Conservation (phyloP, 176 grass and related monocot species). For the Ensete glaucum region DNA sequence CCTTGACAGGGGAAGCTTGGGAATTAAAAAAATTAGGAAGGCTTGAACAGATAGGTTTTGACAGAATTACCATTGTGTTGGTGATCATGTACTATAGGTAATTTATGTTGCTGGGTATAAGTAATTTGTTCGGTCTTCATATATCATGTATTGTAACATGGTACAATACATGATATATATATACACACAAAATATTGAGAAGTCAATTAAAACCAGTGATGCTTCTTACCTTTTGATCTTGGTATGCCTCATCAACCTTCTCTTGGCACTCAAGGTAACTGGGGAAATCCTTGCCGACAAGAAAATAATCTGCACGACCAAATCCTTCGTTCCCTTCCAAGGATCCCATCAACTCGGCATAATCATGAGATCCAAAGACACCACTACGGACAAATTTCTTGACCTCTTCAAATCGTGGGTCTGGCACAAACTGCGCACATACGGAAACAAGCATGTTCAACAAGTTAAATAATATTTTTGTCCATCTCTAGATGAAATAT, state of each 20-base stretch:
- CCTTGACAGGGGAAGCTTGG: too few species aligned
- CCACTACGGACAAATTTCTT: constrained; percentile 80
- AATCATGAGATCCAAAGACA: constrained; percentile 58
- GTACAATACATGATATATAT: too few species aligned
- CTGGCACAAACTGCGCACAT: constrained; percentile 71
- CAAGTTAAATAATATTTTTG: not conserved
- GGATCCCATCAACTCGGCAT: constrained; percentile 90
- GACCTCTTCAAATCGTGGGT: constrained; percentile 91
- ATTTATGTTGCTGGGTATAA: too few species aligned
- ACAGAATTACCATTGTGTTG: too few species aligned
- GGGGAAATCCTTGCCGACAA: constrained; percentile 98
- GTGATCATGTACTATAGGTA: too few species aligned
- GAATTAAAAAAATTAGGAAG: too few species aligned
- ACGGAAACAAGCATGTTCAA: constrained; percentile 16
- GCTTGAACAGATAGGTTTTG: too few species aligned
- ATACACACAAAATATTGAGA: too few species aligned
- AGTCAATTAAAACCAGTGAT: not conserved
- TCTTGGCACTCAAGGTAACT: constrained; percentile 93
- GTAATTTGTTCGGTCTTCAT: too few species aligned
- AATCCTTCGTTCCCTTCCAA: constrained; percentile 96
- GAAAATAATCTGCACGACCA: constrained; percentile 94
- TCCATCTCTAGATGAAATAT: constrained; percentile 7
- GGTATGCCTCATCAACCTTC: constrained; percentile 83
- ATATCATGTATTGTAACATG: too few species aligned
- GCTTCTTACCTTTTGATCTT: constrained; percentile 67